These are phyloP conservation scores for Celoporthe dispersa DNA, from an alignment of 2,329 filamentous ascomycete species.

Conservation along the genomic window DNA sequence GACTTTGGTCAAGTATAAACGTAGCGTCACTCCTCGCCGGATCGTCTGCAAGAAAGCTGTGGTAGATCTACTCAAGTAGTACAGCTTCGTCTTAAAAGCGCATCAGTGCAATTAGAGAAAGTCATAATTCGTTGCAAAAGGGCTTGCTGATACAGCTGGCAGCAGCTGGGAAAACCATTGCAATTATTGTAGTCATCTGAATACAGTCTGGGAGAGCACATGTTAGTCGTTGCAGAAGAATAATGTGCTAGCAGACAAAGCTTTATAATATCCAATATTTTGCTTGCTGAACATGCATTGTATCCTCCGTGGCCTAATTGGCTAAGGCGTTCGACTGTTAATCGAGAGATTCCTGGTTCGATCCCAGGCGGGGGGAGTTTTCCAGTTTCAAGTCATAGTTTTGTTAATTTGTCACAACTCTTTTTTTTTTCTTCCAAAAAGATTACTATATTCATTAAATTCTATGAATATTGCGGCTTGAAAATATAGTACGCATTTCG, in stretches of 20 bases:
- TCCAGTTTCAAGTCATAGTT: background rate
- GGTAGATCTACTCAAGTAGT: too few relatives aligned
- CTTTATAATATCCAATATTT: background rate
- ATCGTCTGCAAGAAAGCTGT: too few relatives aligned
- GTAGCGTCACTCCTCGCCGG: too few relatives aligned
- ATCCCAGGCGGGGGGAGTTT: background rate
- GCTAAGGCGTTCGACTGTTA: slow-evolving; percentile 1
- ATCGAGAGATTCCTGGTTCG: slow-evolving; percentile 1
- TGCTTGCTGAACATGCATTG: background rate
- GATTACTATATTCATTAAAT: background rate
- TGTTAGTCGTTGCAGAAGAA: rapidly evolving
- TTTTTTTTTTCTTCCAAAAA: background rate
- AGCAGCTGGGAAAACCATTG: background rate
- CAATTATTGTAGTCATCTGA: background rate
- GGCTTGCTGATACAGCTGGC: background rate
- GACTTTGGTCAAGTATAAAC: too few relatives aligned
- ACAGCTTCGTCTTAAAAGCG: too few relatives aligned
- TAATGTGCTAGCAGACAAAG: background rate
- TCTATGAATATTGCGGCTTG: background rate
- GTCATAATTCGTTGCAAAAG: background rate
- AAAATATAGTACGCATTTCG: background rate
- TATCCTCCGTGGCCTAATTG: slow-evolving; percentile 2
- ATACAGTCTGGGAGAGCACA: background rate
- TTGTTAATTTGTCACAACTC: background rate
- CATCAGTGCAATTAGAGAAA: too few relatives aligned